A percentile compares a stretch with the other conserved stretches of the same genome.
Evolutionary conservation across 176 grass and related monocot species (phyloP).

Genomic region (Stipa capillata): DNA sequence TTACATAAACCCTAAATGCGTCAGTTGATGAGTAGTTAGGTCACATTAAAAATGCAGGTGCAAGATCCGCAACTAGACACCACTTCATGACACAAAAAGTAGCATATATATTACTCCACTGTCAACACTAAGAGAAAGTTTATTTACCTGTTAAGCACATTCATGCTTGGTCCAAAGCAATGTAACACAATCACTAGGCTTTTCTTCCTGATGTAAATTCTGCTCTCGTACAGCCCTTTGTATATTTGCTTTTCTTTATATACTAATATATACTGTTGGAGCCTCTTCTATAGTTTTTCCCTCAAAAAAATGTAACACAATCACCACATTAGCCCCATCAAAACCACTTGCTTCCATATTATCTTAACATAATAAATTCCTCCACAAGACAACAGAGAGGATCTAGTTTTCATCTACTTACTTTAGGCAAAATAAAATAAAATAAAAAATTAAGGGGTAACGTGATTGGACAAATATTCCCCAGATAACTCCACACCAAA

Average conservation of each 20-base stretch:
- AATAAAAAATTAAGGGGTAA: no score
- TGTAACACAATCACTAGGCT: not conserved
- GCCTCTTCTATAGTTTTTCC: no score
- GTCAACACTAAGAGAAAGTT: not conserved
- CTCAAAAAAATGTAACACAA: no score
- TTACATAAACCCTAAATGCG: not conserved
- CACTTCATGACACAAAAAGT: not conserved
- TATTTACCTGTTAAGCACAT: not conserved
- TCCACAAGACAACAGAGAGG: no score
- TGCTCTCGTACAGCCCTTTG: no score
- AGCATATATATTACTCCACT: not conserved
- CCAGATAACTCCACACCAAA: slow-evolving; percentile 5
- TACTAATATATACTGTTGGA: no score
- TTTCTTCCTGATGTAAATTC: no score
- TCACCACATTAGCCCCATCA: not conserved
- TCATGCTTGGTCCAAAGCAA: not conserved
- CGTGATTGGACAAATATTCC: slow-evolving; percentile 35
- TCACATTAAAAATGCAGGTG: slow-evolving; percentile 9
- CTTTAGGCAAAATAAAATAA: no score
- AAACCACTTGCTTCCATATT: not conserved
- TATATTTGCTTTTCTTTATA: no score
- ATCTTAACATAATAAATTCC: not conserved
- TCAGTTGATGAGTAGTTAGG: slow-evolving; percentile 4
- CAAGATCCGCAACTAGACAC: not conserved
- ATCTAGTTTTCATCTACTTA: no score